A percentile compares a stretch with the other conserved stretches of the same genome.
Conservation (phyloP, 2,329 filamentous ascomycete species). For the Talaromyces sp. region DNA sequence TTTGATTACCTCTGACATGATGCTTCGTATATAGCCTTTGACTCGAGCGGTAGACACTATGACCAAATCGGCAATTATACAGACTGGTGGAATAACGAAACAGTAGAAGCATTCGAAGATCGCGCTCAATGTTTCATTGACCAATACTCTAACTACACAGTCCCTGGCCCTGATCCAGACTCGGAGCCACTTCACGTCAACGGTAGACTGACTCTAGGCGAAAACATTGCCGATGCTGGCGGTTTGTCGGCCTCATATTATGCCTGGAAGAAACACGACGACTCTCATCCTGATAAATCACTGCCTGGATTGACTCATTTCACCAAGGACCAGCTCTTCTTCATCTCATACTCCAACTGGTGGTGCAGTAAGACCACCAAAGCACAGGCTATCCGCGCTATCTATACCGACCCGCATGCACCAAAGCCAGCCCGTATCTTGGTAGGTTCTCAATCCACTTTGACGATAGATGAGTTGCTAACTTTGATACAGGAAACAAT, state of each 20-base stretch:
- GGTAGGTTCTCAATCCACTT: conserved; percentile 18
- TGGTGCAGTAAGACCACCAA: conserved; percentile 63
- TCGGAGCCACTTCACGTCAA: conserved; percentile 56
- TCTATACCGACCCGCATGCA: conserved; percentile 61
- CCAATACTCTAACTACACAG: conserved; percentile 59
- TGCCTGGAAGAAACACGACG: conserved; percentile 58
- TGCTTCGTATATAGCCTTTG: conserved; percentile 50
- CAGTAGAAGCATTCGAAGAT: conserved; percentile 52
- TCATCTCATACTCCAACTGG: conserved; percentile 57
- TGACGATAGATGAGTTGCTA: conserved; percentile 3
- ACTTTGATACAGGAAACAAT: conserved; percentile 47
- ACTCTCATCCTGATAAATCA: conserved; percentile 44
- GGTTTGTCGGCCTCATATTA: conserved; percentile 58
- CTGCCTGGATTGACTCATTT: conserved; percentile 59
- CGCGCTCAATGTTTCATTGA: conserved; percentile 60
- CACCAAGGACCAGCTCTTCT: conserved; percentile 64
- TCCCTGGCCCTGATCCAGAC: conserved; percentile 45
- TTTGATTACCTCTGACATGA: background rate
- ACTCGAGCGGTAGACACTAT: conserved; percentile 59
- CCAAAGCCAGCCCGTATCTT: conserved; percentile 56
- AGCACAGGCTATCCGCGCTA: conserved; percentile 50
- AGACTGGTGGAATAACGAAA: conserved; percentile 61
- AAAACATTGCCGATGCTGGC: conserved; percentile 68
- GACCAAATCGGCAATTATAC: conserved; percentile 60
- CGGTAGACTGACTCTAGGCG: conserved; percentile 57